Conservation (phyloP, 257 asterid species). For the Eucommia ulmoides region DNA sequence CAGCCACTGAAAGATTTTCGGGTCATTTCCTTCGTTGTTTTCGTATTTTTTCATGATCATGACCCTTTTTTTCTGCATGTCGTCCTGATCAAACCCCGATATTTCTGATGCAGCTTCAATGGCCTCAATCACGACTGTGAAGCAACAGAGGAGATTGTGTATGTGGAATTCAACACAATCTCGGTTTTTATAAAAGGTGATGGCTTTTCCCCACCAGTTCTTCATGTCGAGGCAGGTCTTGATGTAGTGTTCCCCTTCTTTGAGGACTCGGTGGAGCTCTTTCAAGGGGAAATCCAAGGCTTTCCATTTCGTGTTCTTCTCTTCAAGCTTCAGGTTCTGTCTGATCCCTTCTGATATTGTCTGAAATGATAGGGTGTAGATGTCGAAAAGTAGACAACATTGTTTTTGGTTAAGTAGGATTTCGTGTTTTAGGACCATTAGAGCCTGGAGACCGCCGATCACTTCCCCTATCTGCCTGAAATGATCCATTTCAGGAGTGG, state of each 20-base stretch:
- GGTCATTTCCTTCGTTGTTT: conserved; percentile 36
- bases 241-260: conserved; percentile 57
- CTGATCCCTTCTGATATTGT: conserved; percentile 52
- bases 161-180: conserved; percentile 64
- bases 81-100: conserved; percentile 51
- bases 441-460: conserved; percentile 61
- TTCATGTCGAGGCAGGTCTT: conserved; percentile 47
- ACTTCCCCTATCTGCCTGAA: conserved; percentile 81
- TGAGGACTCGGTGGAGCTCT: conserved; percentile 56
- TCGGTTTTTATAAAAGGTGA: conserved; percentile 48
- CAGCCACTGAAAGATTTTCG: conserved; percentile 47
- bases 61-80: conserved; percentile 41
- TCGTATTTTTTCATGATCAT: conserved; percentile 51
- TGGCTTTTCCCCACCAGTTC: conserved; percentile 81
- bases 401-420: conserved; percentile 65
- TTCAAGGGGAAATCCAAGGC: conserved; percentile 69
- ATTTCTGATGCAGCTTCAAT: conserved; percentile 75
- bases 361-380: conserved; percentile 47
- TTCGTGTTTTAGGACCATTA: conserved; percentile 71
- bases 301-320: conserved; percentile 59
- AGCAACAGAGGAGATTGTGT: conserved; percentile 62
- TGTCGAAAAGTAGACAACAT: conserved; percentile 58
- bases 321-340: conserved; percentile 50
- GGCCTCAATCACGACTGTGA: conserved; percentile 78
- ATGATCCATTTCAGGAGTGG: conserved; percentile 82